phyloP scores from a whole-genome alignment of 106 monocot genomes.

The Iris macrosiphon region DNA sequence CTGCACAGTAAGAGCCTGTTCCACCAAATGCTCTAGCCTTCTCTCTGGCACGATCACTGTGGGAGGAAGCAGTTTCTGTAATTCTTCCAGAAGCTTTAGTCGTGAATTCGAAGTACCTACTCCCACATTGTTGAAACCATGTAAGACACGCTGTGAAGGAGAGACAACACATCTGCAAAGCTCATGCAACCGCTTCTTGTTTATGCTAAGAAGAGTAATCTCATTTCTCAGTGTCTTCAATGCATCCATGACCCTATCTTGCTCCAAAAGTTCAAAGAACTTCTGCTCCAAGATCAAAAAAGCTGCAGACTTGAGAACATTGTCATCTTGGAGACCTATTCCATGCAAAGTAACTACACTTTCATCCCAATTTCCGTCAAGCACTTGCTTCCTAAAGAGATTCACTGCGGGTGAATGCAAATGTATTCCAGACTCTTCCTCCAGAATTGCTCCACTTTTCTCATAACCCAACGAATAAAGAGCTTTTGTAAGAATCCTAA shows the following conservation, averaged over 20 bases:
- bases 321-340: slow-evolving; percentile 26
- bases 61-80: slow-evolving; percentile 23
- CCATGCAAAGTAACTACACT: slow-evolving; percentile 37
- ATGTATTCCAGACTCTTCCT: slow-evolving; percentile 57
- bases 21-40: slow-evolving; percentile 27
- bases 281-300: slow-evolving; percentile 54
- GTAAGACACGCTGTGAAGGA: slow-evolving; percentile 17
- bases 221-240: slow-evolving; percentile 39
- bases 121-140: slow-evolving; percentile 10
- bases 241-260: slow-evolving; percentile 33
- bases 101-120: slow-evolving; percentile 9
- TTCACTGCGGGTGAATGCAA: slow-evolving; percentile 29
- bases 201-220: slow-evolving; percentile 52
- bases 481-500: slow-evolving; percentile 53
- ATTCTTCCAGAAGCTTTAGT: slow-evolving; percentile 22
- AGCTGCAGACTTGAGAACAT: slow-evolving; percentile 25
- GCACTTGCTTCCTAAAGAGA: slow-evolving; percentile 42
- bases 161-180: slow-evolving; percentile 35
- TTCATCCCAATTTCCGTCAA: slow-evolving; percentile 57
- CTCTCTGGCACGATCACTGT: slow-evolving; percentile 17
- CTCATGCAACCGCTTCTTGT: slow-evolving; percentile 38
- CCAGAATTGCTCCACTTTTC: slow-evolving; percentile 46
- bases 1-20: slow-evolving; percentile 41
- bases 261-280: slow-evolving; percentile 53
- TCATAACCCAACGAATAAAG: slow-evolving; percentile 68